Base-by-base conservation (phyloP, 1,139 yeast genomes). In the Magnusiomyces paraingens region DNA sequence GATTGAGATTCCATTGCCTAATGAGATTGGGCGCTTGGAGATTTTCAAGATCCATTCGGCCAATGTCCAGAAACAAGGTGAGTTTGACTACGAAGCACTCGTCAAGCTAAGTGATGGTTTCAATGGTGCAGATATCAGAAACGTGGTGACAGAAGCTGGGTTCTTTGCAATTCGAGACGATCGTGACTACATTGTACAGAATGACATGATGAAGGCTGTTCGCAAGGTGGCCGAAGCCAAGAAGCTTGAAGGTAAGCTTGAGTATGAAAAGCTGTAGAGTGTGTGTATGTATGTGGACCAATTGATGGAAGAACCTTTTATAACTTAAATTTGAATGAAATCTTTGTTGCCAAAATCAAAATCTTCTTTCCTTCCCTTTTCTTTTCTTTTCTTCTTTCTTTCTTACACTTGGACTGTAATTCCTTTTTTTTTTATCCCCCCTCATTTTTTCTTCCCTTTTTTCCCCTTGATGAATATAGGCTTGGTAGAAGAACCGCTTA, bases 41-140 rank as follows among this genome's bases (percentile, higher is more conserved):
- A 85, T 94, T 64, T 90, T 91, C 76, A 94, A 94, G 73, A 93
- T 94, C 66, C 99, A 94, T 70, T 84, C 96, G 1, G 70, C 89
- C 18, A 82, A 84, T 59, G 95, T 94, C 52, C 79, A 86, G 57
- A 93, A 93, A 70, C 87, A 84, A 61, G 99, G 99, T 57, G 99
- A 94, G 63, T 86, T 94, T 70, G 99, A 94, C 73, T 90, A 88
- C 64, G 99, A 94, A 73, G 96, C 97, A 20, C 86, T 90, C 43
- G 98, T 93, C 42, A 91, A 93, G 74, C 90, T 93, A 97, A 85
- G 95, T 71, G 99, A 94, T 72, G 99, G 99, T 1, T 93, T 94
- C 73, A 94, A 94, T 71, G 99, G 99, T 73, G 99, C 99, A 5
- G 99, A 94, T 78, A 85, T 94, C 63, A 83, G 99, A 72, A 94